Evolutionary conservation across 2,329 filamentous ascomycete species (phyloP).

Genomic region (Apiospora aurea): DNA sequence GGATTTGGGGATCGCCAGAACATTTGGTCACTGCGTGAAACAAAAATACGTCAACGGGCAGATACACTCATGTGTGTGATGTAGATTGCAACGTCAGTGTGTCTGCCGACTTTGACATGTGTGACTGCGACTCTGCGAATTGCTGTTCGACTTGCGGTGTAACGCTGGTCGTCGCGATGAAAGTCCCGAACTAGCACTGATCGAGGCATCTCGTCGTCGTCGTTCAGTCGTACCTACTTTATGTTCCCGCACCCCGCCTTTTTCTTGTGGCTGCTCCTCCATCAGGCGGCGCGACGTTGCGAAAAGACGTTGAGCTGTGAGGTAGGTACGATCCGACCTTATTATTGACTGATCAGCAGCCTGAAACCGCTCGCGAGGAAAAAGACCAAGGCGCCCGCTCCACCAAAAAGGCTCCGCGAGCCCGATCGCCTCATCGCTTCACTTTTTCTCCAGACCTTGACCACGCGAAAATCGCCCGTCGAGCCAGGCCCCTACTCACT

Average conservation of each 20-base stretch:
- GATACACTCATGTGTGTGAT: not conserved
- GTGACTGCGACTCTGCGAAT: not conserved
- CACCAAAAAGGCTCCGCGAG: conserved; percentile 16
- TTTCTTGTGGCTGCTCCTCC: not conserved
- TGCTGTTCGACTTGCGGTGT: conserved; percentile 8
- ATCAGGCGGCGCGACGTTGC: not conserved
- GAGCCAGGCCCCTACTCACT: not conserved
- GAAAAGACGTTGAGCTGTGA: not conserved
- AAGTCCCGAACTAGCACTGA: not conserved
- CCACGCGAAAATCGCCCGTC: conserved; percentile 4
- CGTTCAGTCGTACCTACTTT: not conserved
- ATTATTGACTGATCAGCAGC: not conserved
- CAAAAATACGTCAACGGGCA: conserved; percentile 14
- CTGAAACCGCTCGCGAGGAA: conserved; percentile 1
- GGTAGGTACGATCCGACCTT: not conserved
- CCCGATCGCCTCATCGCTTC: conserved; percentile 12
- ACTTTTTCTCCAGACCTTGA: conserved; percentile 12
- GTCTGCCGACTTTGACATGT: not conserved
- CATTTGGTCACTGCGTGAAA: conserved; percentile 10
- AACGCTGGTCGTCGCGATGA: not conserved
- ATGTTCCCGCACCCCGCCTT: not conserved
- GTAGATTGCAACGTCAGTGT: not conserved
- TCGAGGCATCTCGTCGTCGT: conserved; percentile 1
- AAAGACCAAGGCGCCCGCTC: not conserved
- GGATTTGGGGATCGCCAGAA: not conserved